Conservation (phyloP, 2,329 filamentous ascomycete genomes). For the Sphaceloma murrayae region DNA sequence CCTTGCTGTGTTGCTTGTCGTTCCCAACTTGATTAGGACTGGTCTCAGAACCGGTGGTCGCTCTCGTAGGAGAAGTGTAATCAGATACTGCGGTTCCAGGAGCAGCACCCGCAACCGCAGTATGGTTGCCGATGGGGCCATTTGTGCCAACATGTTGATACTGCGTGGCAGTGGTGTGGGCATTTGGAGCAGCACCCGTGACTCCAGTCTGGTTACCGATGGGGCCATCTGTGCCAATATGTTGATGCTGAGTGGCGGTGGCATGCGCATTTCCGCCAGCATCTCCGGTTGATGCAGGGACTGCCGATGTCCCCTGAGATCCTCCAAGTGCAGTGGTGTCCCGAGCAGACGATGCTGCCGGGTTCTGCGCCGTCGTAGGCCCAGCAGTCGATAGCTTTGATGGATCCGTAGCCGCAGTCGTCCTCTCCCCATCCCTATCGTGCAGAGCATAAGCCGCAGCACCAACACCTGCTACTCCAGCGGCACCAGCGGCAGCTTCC, state of each 20-base stretch:
- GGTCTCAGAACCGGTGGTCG: not conserved
- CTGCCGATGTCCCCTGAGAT: not conserved
- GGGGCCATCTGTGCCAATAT: too few relatives aligned
- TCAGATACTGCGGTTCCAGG: too few relatives aligned
- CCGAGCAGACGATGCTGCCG: too few relatives aligned
- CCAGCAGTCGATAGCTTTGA: not conserved
- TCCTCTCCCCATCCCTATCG: conserved; percentile 8
- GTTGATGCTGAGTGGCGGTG: too few relatives aligned
- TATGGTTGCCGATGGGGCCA: too few relatives aligned
- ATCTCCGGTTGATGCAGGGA: conserved; percentile 11
- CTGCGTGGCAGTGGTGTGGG: too few relatives aligned
- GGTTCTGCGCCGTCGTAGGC: conserved; percentile 10
- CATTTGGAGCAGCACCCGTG: too few relatives aligned
- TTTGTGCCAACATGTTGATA: too few relatives aligned
- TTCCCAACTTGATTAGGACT: not conserved
- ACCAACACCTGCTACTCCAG: conserved; percentile 18
- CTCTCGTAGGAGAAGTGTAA: not conserved
- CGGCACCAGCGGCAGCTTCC: conserved; percentile 15
- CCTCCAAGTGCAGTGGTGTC: too few relatives aligned
- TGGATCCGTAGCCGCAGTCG: conserved; percentile 4
- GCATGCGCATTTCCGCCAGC: too few relatives aligned
- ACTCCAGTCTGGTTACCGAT: too few relatives aligned
- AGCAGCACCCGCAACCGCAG: too few relatives aligned
- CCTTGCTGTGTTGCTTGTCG: conserved; percentile 1
- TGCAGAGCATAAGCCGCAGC: conserved; percentile 18